These are phyloP conservation scores for Russula sp. DNA, from an alignment of 768 basidiomycete species.

Conservation along the genomic window DNA sequence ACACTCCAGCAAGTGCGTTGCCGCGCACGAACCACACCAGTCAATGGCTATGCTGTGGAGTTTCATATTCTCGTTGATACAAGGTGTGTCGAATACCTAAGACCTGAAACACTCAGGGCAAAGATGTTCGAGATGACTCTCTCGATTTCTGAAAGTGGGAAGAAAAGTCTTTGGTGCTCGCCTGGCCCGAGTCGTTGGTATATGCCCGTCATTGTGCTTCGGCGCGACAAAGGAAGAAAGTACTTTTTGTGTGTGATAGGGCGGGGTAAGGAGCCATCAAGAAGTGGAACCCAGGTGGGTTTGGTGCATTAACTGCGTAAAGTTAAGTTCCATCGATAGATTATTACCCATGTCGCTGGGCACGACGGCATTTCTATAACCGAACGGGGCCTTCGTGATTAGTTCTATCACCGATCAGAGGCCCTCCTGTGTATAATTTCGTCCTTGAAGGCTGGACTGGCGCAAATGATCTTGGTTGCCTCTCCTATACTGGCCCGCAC, in stretches of 20 bases:
- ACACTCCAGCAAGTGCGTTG: not conserved
- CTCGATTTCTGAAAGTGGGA: constrained; percentile 15
- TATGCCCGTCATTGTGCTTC: not conserved
- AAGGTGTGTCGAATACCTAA: constrained; percentile 1
- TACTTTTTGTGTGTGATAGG: constrained; percentile 16
- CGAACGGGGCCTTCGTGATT: not conserved
- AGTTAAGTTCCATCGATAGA: constrained; percentile 14
- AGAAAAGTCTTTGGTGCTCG: not conserved
- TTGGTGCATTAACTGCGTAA: not conserved
- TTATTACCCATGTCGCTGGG: constrained; percentile 1
- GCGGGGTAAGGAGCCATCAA: constrained; percentile 3
- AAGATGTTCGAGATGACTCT: constrained; percentile 13
- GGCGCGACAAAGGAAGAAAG: not conserved
- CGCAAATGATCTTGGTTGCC: constrained; percentile 20
- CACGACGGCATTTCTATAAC: constrained; percentile 19
- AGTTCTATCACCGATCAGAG: constrained; percentile 12
- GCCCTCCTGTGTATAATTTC: constrained; percentile 2
- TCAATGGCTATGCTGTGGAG: constrained; percentile 19
- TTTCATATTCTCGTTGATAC: constrained; percentile 22
- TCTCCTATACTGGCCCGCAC: constrained; percentile 1
- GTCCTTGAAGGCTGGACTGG: not conserved
- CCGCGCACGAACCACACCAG: constrained; percentile 5
- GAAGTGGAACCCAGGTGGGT: constrained; percentile 1
- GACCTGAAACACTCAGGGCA: constrained; percentile 9
- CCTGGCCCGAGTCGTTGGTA: not conserved